phyloP scores from a whole-genome alignment of 768 basidiomycete species.

The Xerocomus spinulosus region DNA sequence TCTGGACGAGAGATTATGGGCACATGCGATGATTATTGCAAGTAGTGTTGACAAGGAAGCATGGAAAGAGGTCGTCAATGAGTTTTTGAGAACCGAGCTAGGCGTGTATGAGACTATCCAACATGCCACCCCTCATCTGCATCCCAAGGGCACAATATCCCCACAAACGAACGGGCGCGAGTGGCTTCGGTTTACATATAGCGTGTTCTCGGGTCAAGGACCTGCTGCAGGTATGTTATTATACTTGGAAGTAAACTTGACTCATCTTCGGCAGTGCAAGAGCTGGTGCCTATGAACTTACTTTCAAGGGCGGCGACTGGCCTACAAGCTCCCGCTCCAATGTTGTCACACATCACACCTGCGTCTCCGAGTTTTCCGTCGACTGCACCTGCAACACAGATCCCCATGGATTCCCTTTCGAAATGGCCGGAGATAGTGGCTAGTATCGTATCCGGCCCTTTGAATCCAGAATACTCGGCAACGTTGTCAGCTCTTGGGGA shows the following conservation, averaged over 20 bases:
- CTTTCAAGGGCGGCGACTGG: constrained; percentile 39
- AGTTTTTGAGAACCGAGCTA: constrained; percentile 80
- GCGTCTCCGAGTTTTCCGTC: constrained; percentile 60
- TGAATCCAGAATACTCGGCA: constrained; percentile 61
- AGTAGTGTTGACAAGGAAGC: constrained; percentile 90
- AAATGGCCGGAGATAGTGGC: constrained; percentile 86
- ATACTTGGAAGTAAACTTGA: constrained; percentile 1
- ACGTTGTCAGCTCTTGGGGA: constrained; percentile 84
- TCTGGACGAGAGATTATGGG: constrained; percentile 85
- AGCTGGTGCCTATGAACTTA: constrained; percentile 58
- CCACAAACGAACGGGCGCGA: constrained; percentile 53
- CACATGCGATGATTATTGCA: constrained; percentile 92
- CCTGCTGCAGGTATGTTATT: constrained; percentile 55
- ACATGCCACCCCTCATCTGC: constrained; percentile 8
- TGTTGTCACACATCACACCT: constrained; percentile 44
- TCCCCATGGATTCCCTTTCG: constrained; percentile 60
- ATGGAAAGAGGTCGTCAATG: constrained; percentile 86
- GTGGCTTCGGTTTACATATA: constrained; percentile 74
- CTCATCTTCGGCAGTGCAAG: constrained; percentile 52
- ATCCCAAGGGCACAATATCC: constrained; percentile 18
- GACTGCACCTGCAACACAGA: constrained; percentile 36
- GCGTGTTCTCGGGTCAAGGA: constrained; percentile 81
- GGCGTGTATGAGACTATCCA: constrained; percentile 35
- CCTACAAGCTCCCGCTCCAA: constrained; percentile 36
- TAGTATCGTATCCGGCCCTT: constrained; percentile 74